These are phyloP conservation scores for Neophaeococcomyces mojaviensis DNA, from an alignment of 2,329 filamentous ascomycete genomes.

Conservation along the genomic window DNA sequence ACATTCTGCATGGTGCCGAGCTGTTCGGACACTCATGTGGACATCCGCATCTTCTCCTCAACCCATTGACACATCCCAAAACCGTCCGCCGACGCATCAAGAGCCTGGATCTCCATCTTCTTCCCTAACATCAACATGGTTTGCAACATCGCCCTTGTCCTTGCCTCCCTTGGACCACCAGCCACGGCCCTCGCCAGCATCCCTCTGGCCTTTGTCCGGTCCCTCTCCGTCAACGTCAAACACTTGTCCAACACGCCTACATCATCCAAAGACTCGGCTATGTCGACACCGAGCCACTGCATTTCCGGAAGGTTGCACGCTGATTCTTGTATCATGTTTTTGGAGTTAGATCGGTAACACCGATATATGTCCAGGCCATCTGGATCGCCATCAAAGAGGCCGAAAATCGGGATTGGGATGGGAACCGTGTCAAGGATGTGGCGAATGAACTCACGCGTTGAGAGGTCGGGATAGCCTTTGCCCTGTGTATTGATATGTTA, in stretches of 20 bases:
- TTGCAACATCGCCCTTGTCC: constrained; percentile 43
- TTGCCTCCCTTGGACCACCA: constrained; percentile 26
- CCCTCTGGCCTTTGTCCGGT: constrained; percentile 46
- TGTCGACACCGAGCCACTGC: constrained; percentile 52
- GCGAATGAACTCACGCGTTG: constrained; percentile 48
- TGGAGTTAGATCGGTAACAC: constrained; percentile 56
- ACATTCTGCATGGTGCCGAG: too few relatives aligned
- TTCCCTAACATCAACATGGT: constrained; percentile 54
- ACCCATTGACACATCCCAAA: constrained; percentile 40
- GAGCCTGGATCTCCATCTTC: constrained; percentile 55
- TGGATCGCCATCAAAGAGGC: constrained; percentile 54
- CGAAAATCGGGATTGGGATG: constrained; percentile 38
- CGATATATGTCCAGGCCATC: constrained; percentile 57
- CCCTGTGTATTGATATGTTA: constrained; percentile 34
- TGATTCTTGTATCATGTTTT: constrained; percentile 48
- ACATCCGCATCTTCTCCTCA: constrained; percentile 28
- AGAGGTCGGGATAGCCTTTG: constrained; percentile 58
- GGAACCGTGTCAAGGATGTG: constrained; percentile 28
- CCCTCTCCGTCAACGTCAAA: constrained; percentile 44
- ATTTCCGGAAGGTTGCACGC: constrained; percentile 41
- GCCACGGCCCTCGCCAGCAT: constrained; percentile 41
- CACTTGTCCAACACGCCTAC: constrained; percentile 29
- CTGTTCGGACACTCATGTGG: constrained; percentile 1
- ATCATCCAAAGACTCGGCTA: constrained; percentile 17
- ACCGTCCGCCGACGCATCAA: constrained; percentile 35